Evolutionary conservation across 2,329 filamentous ascomycete genomes (phyloP).

Genomic region (Pseudocercospora musae): DNA sequence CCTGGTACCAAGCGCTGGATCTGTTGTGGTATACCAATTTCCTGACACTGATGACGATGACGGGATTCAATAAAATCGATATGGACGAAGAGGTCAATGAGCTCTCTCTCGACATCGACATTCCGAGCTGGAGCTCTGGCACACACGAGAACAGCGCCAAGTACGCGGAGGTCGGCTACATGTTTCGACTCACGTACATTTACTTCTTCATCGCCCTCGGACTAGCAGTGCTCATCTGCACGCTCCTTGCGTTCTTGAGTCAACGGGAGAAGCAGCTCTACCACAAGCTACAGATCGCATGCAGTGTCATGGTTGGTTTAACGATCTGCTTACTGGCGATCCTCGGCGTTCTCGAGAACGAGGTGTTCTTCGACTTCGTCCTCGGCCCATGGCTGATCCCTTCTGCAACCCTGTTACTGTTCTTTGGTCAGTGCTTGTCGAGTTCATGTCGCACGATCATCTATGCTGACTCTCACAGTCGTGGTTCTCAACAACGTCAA

Average conservation of each 20-base stretch:
- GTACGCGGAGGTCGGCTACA: background rate
- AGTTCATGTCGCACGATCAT: background rate
- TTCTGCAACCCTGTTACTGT: background rate
- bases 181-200: constrained; percentile 28
- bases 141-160: no score
- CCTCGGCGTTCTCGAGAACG: background rate
- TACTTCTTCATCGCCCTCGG: constrained; percentile 33
- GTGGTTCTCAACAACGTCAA: background rate
- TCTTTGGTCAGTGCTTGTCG: background rate
- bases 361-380: background rate
- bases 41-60: no score
- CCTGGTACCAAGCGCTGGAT: no score
- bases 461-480: background rate
- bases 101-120: no score
- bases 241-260: constrained; percentile 28
- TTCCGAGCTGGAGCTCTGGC: no score
- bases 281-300: background rate
- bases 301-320: background rate
- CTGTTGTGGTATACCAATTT: no score
- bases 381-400: background rate
- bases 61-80: no score
- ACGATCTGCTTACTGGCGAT: background rate
- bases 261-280: background rate
- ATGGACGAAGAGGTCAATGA: no score
- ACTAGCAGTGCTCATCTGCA: constrained; percentile 29